Base-by-base conservation (phyloP, 1,139 yeast species). In the Yamadazyma aaseri region DNA sequence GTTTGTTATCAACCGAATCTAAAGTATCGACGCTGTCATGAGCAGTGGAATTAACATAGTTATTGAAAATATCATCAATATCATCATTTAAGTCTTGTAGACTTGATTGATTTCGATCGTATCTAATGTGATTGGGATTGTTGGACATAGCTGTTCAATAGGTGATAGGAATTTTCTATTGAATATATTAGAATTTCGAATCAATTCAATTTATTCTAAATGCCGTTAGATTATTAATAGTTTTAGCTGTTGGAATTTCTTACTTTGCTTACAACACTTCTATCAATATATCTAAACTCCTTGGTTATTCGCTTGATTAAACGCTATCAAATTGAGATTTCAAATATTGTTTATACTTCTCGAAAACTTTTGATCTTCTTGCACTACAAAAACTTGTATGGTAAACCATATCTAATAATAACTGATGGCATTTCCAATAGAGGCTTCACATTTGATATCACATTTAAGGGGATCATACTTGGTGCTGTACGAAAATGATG, bases 401-500 rank as follows among this genome's bases (percentile, higher is more conserved):
- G 20, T 9, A n/a, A n/a, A n/a, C n/a, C n/a, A n/a, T 18, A 18
- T 18, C 6, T 18, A 18, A 18, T 18, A 7, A 25, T 15, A 7
- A 7, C 17, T 7, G 8, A 65, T 65, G 72, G 61, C 71, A 15
- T 64, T 65, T 36, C 67, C 71, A 2, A 46, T 60, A 23, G 66
- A 63, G 17, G 53, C 56, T 13, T 42, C 54, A 17, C 60, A 56
- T 26, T 37, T 65, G 33, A 45, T 65, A 29, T 52, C 57, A 3
- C 65, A 63, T 36, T 47, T 65, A 25, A 46, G 72, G 30, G 53
- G 60, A 10, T 49, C 63, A 6, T 63, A 60, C 39, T 45, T 59
- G 6, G 51, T 59, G 2, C 42, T 49, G 29, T 55, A 51, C 15
- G 63, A 56, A 31, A 52, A 56, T 17, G 59, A 57, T 29, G 60